Evolutionary conservation across 2,329 filamentous ascomycete genomes (phyloP).

Genomic region (Immersiporthe knoxdaviesiana): DNA sequence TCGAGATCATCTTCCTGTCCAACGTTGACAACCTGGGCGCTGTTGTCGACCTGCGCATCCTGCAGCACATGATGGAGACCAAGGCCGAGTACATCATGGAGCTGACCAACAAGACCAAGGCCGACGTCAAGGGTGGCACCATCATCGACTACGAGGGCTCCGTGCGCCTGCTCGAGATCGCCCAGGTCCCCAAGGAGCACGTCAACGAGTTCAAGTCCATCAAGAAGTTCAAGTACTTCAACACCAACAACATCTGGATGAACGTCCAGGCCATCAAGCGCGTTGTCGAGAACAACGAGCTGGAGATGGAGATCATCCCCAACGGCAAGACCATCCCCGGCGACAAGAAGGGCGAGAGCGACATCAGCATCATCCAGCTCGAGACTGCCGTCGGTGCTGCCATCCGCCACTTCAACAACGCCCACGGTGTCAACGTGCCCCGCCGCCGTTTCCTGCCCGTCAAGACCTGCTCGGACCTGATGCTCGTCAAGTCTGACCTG

Average conservation of each 20-base stretch:
- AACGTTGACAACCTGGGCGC: slow-evolving; percentile 99
- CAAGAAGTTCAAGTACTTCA: slow-evolving; percentile 99
- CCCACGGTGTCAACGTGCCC: slow-evolving; percentile 98
- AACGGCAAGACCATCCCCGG: slow-evolving; percentile 98
- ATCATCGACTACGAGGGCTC: slow-evolving; percentile 99
- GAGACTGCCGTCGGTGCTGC: slow-evolving; percentile 98
- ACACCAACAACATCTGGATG: slow-evolving; percentile 99
- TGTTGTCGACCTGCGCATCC: slow-evolving; percentile 95
- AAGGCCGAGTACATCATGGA: slow-evolving; percentile 99
- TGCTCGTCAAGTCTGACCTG: slow-evolving; percentile 99
- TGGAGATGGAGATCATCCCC: slow-evolving; percentile 99
- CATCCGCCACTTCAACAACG: slow-evolving; percentile 98
- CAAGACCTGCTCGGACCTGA: slow-evolving; percentile 99
- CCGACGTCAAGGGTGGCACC: slow-evolving; percentile 99
- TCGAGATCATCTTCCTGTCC: slow-evolving; percentile 98
- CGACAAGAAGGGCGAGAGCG: slow-evolving; percentile 99
- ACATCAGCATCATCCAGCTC: slow-evolving; percentile 95
- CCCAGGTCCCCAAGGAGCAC: slow-evolving; percentile 99
- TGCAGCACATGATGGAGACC: slow-evolving; percentile 99
- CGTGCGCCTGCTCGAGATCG: slow-evolving; percentile 95
- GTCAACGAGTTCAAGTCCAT: slow-evolving; percentile 99
- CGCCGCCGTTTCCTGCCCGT: slow-evolving; percentile 97
- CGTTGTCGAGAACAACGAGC: slow-evolving; percentile 96
- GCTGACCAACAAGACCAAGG: slow-evolving; percentile 99
- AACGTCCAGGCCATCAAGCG: slow-evolving; percentile 97